Percentiles rank a stretch among this genome's conserved stretches.
These are phyloP conservation scores for Podaxis carcinomalis DNA, from an alignment of 768 basidiomycete genomes.

Conservation along the genomic window DNA sequence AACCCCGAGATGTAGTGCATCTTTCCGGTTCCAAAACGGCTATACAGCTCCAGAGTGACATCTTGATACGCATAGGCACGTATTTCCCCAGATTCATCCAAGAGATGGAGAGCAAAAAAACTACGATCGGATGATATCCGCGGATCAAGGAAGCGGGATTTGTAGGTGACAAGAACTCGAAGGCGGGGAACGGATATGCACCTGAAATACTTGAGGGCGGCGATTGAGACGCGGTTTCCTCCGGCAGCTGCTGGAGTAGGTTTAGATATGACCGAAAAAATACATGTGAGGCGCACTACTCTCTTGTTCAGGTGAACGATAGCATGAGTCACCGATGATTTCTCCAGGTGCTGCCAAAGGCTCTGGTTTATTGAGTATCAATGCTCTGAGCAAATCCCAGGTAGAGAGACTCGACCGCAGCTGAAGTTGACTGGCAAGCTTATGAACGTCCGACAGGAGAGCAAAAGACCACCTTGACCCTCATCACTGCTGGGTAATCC, in stretches of 20 bases:
- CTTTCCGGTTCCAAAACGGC: conserved; percentile 82
- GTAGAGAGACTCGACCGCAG: neutral
- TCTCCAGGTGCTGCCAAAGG: neutral
- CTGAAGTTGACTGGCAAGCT: neutral
- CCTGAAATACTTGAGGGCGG: neutral
- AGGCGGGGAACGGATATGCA: neutral
- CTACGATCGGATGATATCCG: neutral
- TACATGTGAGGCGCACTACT: neutral
- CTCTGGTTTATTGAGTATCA: neutral
- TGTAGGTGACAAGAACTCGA: conserved; percentile 6
- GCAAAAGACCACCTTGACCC: neutral
- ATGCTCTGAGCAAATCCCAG: neutral
- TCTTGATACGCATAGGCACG: conserved; percentile 86
- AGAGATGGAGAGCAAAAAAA: conserved; percentile 33
- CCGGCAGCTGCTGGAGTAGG: neutral
- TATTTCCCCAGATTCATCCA: conserved; percentile 94
- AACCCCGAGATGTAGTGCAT: conserved; percentile 78
- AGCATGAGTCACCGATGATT: neutral
- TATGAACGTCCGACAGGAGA: neutral
- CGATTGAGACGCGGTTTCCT: neutral
- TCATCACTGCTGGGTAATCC: neutral
- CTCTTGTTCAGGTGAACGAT: neutral
- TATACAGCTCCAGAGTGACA: conserved; percentile 76
- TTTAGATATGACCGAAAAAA: neutral
- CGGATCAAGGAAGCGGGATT: neutral